Base-by-base conservation (phyloP, 1,139 yeast genomes). In the Candida glucosophila region DNA sequence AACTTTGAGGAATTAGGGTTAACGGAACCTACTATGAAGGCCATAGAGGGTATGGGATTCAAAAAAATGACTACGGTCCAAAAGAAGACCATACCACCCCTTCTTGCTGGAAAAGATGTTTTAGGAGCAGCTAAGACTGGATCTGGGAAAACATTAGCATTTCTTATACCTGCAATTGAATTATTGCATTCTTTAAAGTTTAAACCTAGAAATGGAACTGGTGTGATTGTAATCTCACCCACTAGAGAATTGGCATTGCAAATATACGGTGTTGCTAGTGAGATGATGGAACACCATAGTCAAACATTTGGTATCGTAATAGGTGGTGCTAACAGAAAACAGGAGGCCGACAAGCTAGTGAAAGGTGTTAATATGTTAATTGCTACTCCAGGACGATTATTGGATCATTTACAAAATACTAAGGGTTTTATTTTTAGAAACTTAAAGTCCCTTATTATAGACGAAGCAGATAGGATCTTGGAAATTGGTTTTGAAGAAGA, bases 401-500 rank as follows among this genome's bases (percentile, higher is more conserved):
- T 92, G 43, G 98, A 90, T 67, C 99, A 90, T 60, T 68, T 90
- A 48, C 97, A 90, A 55, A 90, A 90, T 54, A 88, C 98, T 5
- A 74, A 71, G 40, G 98, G 97, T 2, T 90, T 90, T 51, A 82
- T 88, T 5, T 90, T 83, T 67, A 83, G 86, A 64, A 90, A 90
- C 58, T 68, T 92, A 55, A 88, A 88, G 58, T 94, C 97, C 3
- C 67, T 90, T 37, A 74, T 90, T 29, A 88, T 90, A 43, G 99
- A 90, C 54, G 99, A 90, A 57, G 96, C 96, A 22, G 99, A 90
- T 55, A 74, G 98, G 55, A 90, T 90, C 41, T 66, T 90, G 49
- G 97, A 90, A 57, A 86, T 86, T 48, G 98, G 98, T 36, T 90
- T 90, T 57, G 97, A 90, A 62, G 97, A 90, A 41, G 97, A 90